Evolutionary conservation across 495 filamentous ascomycete genomes (phyloP), one percentile per base, ranked within the genome.

Genomic region (Penicillium ochrochloron): DNA sequence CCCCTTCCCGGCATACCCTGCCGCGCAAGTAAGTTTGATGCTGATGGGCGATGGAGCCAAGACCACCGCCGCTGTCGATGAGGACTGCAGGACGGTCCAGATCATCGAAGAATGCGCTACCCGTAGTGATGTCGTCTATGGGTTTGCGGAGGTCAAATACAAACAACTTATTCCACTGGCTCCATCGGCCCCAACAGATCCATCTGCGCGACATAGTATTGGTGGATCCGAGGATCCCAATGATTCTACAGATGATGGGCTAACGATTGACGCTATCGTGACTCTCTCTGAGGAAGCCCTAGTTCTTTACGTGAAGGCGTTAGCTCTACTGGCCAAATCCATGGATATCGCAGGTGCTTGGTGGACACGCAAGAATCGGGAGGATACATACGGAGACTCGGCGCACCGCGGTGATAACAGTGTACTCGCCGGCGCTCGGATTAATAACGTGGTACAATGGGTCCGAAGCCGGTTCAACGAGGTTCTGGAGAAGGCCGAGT

Each of bases 61-160:
- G 69, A 74, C 82, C 21, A 84, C 80, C 39, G 73, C 77, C 6
- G 84, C 84, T 10, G 73, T 86, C 10, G 94, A 98, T 62, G 93
- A 98, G 71, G 95, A 99, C 73, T 80, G 84, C 48, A 86, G 83
- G 70, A 88, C 90, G 29, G 85, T 95, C 7, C 87, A 93, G 60
- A 84, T 83, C 33, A 91, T 98, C 42, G 95, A 99, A 75, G 93
- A 98, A 61, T 89, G 89, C 56, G 96, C 96, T 8, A 93, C 90
- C 17, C 88, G 92, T 31, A 97, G 92, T 66, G 93, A 99, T 72
- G 94, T 97, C 34, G 93, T 99, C 1, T 98, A 91, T 73, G 92
- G 92, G 23, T 97, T 98, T 77, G 95, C 95, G 11, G 95, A 98
- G 76, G 94, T 99, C 64, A 99, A 99, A 77, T 97, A 94, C 79